Percentiles rank a stretch among this genome's conserved stretches.
These are phyloP conservation scores for Phytophthora pluvialis DNA, from an alignment of 352 stramenopile genomes.

Conservation along the genomic window DNA sequence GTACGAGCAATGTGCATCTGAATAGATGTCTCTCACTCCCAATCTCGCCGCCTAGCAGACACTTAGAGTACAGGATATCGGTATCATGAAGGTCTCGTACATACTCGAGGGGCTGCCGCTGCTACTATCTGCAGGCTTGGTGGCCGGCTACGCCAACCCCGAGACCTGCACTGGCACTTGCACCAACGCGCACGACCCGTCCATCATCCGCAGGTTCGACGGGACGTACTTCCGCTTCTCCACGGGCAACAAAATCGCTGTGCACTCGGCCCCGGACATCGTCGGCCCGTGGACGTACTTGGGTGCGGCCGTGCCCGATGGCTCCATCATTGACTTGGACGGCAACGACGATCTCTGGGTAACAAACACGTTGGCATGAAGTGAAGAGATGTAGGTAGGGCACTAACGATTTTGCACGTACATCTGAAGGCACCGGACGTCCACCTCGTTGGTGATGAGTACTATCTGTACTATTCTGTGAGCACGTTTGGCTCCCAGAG, in stretches of 20 bases:
- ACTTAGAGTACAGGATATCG: too few species aligned
- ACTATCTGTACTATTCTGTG: slow-evolving; percentile 68
- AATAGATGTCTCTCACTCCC: too few species aligned
- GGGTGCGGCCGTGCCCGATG: slow-evolving; percentile 44
- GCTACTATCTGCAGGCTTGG: too few species aligned
- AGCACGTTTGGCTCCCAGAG: slow-evolving; percentile 52
- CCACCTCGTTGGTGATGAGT: slow-evolving; percentile 40
- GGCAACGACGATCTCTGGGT: slow-evolving; percentile 38
- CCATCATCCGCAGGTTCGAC: slow-evolving; percentile 50
- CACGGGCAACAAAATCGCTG: slow-evolving; percentile 50
- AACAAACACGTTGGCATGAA: too few species aligned
- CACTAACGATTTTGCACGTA: too few species aligned
- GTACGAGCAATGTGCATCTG: too few species aligned
- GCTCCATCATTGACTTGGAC: slow-evolving; percentile 47
- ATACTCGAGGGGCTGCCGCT: too few species aligned
- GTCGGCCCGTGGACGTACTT: slow-evolving; percentile 50
- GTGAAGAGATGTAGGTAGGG: not conserved
- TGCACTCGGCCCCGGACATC: slow-evolving; percentile 51
- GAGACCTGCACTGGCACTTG: slow-evolving; percentile 32
- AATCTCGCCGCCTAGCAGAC: too few species aligned
- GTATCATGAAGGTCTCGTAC: too few species aligned
- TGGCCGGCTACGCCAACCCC: slow-evolving; percentile 3
- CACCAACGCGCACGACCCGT: slow-evolving; percentile 53
- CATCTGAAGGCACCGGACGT: too few species aligned
- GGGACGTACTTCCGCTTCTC: slow-evolving; percentile 67